Evolutionary conservation across 78 protist genomes (phyloP).

Genomic region (Guillardia theta): DNA sequence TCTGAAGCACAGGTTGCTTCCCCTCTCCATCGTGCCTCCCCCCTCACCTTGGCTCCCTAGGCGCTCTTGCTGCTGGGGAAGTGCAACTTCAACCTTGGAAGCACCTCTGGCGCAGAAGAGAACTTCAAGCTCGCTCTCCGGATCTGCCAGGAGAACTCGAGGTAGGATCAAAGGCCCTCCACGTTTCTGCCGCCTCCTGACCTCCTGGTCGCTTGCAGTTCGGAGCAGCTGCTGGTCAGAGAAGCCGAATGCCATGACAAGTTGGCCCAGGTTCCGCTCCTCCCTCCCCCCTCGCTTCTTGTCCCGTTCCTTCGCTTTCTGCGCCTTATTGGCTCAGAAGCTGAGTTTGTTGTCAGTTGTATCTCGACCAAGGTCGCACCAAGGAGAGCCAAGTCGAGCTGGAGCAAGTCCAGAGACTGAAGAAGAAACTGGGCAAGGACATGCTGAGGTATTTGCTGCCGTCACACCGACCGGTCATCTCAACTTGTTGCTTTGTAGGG

Average conservation of each 20-base stretch:
- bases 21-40: neutral
- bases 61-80: neutral
- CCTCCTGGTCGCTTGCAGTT: neutral
- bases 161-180: neutral
- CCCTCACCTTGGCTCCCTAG: neutral
- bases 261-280: neutral
- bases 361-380: neutral
- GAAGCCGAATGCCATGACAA: neutral
- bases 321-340: neutral
- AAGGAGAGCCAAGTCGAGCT: neutral
- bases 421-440: constrained; percentile 13
- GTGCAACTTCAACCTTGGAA: neutral
- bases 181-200: neutral
- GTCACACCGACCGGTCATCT: too few relatives aligned
- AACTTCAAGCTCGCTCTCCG: neutral
- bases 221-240: neutral
- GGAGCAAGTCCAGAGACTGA: neutral
- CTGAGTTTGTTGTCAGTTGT: neutral
- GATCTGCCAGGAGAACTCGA: neutral
- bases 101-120: neutral
- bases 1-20: neutral
- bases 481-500: too few relatives aligned
- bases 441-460: too few relatives aligned
- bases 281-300: neutral
- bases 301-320: neutral